Conservation (phyloP, 495 filamentous ascomycete species). For the Trichoderma erinaceum region DNA sequence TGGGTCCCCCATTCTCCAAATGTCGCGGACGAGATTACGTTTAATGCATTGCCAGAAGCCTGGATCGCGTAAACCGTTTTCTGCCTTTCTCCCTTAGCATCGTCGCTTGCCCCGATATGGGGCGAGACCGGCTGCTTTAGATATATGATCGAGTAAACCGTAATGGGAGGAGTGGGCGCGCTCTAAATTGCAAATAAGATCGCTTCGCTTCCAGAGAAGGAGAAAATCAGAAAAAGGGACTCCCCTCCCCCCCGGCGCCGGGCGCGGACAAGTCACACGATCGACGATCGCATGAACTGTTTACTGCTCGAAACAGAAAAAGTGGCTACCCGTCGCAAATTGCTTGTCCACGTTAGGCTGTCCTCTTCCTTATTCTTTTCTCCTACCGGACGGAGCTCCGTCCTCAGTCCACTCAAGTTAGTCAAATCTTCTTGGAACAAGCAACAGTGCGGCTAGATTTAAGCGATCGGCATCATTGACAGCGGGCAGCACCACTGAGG, state of each 20-base stretch:
- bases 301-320: constrained; percentile 12
- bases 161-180: constrained; percentile 5
- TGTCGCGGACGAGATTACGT: constrained; percentile 4
- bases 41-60: not conserved
- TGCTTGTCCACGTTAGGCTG: not conserved
- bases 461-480: constrained; percentile 12
- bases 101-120: not conserved
- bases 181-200: constrained; percentile 6
- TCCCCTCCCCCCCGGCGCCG: not conserved
- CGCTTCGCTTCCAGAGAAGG: not conserved
- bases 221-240: not conserved
- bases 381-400: constrained; percentile 1
- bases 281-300: constrained; percentile 13
- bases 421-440: not conserved
- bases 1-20: not conserved
- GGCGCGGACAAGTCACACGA: constrained; percentile 9
- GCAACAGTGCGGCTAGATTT: constrained; percentile 5
- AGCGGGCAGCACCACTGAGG: not conserved
- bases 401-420: not conserved
- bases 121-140: constrained; percentile 2
- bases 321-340: constrained; percentile 11
- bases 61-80: not conserved
- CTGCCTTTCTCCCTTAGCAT: not conserved
- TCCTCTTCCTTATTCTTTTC: too few species aligned
- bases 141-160: not conserved